Evolutionary conservation across 2,329 filamentous ascomycete genomes (phyloP), one percentile per base, ranked within the genome.

Genomic region (Cladosporium cucumerinum): DNA sequence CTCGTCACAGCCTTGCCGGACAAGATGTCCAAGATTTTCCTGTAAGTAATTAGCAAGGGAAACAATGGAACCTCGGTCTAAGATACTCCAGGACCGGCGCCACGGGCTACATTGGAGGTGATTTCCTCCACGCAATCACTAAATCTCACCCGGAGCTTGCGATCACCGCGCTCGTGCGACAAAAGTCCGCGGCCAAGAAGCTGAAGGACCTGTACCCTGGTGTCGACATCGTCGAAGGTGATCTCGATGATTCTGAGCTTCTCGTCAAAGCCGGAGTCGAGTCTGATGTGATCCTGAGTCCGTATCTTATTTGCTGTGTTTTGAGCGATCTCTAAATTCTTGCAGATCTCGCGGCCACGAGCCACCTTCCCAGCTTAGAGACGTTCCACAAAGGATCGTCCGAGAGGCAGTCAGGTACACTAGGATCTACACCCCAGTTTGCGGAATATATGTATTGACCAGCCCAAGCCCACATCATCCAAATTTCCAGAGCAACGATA

Each of bases 401-500:
- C 36, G 36, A 43, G 36, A 43, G 36, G 5, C 36, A n/a, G 18
- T n/a, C 36, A 8, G 18, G 36, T 43, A 18, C 16, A 7, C 16
- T 6, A 3, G 7, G 1, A 18, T 39, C 4, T 7, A 39, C 5
- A 7, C 16, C 5, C 5, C 14, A 14, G 2, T 39, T 4, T 18
- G 34, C 14, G 3, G 34, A 14, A 18, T 23, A 12, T 25, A 12
- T 21, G 7, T 23, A 32, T 30, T 57, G 32, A 57, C n/a, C 18
- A 11, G 2, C 16, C 18, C 4, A 10, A 57, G 52, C 52, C n/a
- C 11, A 57, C 14, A 57, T 57, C 28, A 57, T 87, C 32, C 85
- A 87, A 68, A 82, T 81, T 0, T 82, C 82, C 3, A 85, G 85
- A 0, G 85, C 85, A 0, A 85, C 84, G 1, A 82, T 86, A n/a